A percentile compares a stretch with the other conserved stretches of the same genome.
phyloP scores from a whole-genome alignment of 345 rosid species.

The Physaria fendleri region DNA sequence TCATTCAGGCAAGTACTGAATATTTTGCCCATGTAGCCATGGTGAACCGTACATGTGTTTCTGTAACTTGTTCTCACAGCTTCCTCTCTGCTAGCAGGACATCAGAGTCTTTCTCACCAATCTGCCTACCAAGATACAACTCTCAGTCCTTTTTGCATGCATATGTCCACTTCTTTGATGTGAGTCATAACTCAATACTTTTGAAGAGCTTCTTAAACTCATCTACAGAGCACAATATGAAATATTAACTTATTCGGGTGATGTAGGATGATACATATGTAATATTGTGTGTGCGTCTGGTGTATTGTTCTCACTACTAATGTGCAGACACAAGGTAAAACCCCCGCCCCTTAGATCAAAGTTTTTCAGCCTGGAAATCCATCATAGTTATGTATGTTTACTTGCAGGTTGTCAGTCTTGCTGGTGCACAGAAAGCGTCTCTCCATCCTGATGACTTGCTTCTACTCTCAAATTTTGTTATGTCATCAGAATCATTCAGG shows the following conservation, averaged over 20 bases:
- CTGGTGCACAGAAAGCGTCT: slow-evolving; percentile 97
- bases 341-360: background rate
- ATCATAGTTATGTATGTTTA: slow-evolving; percentile 13
- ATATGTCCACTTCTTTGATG: slow-evolving; percentile 89
- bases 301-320: slow-evolving; percentile 72
- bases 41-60: background rate
- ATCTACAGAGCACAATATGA: background rate
- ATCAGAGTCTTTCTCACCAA: slow-evolving; percentile 96
- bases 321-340: slow-evolving; percentile 78
- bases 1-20: slow-evolving; percentile 67
- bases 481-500: slow-evolving; percentile 95
- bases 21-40: background rate
- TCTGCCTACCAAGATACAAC: slow-evolving; percentile 96
- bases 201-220: slow-evolving; percentile 1
- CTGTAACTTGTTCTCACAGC: slow-evolving; percentile 8
- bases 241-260: slow-evolving; percentile 1
- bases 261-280: slow-evolving; percentile 87
- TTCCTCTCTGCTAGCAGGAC: slow-evolving; percentile 51
- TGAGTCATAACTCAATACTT: slow-evolving; percentile 40
- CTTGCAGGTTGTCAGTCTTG: slow-evolving; percentile 83
- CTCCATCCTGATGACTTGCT: slow-evolving; percentile 96
- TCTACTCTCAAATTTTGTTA: slow-evolving; percentile 86
- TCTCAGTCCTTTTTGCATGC: slow-evolving; percentile 93
- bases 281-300: slow-evolving; percentile 85
- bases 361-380: background rate